These are phyloP conservation scores for Datisca glomerata DNA, from an alignment of 306 rosid species.

Conservation along the genomic window DNA sequence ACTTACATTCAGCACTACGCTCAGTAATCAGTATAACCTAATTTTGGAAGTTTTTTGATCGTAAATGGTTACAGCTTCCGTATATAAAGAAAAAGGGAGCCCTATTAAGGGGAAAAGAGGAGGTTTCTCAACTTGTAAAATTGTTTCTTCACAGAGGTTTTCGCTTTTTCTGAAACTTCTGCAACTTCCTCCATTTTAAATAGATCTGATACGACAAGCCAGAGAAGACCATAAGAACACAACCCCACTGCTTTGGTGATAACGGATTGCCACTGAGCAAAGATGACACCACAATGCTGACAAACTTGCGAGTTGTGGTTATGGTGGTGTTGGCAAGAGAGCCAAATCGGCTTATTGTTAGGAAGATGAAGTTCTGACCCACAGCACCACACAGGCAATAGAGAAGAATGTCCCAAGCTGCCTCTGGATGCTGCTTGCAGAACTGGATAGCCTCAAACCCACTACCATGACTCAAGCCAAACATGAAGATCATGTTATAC, in stretches of 20 bases:
- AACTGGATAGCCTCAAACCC: slow-evolving; percentile 78
- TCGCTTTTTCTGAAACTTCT: slow-evolving; percentile 72
- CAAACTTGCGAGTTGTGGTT: slow-evolving; percentile 94
- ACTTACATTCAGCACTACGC: background rate
- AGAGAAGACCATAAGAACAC: slow-evolving; percentile 82
- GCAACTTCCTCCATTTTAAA: slow-evolving; percentile 58
- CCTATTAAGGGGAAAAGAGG: too few species aligned
- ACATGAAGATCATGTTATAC: slow-evolving; percentile 83
- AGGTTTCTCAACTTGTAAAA: background rate
- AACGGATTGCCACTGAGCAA: slow-evolving; percentile 89
- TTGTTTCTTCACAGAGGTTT: slow-evolving; percentile 38
- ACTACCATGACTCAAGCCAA: slow-evolving; percentile 63
- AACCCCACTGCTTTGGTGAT: slow-evolving; percentile 88
- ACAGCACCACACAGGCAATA: slow-evolving; percentile 96
- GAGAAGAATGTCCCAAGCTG: slow-evolving; percentile 81
- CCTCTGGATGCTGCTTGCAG: slow-evolving; percentile 82
- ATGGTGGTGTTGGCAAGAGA: slow-evolving; percentile 93
- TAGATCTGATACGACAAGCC: slow-evolving; percentile 90
- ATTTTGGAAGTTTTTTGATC: too few species aligned
- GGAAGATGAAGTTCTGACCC: slow-evolving; percentile 94
- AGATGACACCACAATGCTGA: slow-evolving; percentile 90
- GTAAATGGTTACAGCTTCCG: too few species aligned
- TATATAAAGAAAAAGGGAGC: too few species aligned
- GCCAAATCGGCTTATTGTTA: slow-evolving; percentile 88
- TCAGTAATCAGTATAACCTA: background rate